These are phyloP conservation scores for Rhizopus stolonifer DNA, from an alignment of 371 early-diverging fungal genomes.

Conservation along the genomic window DNA sequence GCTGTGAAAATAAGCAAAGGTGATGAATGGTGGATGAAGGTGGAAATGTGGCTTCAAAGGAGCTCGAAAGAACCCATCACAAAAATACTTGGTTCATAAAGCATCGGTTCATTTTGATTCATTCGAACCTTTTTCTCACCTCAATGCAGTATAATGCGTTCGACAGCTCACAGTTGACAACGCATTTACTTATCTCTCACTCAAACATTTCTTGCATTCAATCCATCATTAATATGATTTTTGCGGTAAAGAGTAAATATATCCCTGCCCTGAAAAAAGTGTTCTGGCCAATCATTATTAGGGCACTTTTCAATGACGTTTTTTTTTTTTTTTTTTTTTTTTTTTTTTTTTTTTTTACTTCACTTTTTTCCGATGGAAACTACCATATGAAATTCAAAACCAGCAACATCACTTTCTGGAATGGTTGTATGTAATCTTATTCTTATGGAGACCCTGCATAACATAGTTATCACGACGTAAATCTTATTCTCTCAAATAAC, in stretches of 20 bases:
- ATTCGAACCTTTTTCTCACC: conserved; percentile 3
- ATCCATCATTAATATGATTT: conserved; percentile 1
- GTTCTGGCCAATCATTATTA: neutral
- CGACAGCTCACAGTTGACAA: conserved; percentile 3
- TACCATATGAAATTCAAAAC: too few relatives aligned
- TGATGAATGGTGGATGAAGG: too few relatives aligned
- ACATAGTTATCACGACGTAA: too few relatives aligned
- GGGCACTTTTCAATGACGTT: too few relatives aligned
- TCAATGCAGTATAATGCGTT: conserved; percentile 5
- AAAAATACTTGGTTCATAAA: conserved; percentile 2
- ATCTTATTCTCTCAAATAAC: too few relatives aligned
- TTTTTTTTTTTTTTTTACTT: too few relatives aligned
- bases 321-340: too few relatives aligned
- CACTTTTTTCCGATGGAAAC: too few relatives aligned
- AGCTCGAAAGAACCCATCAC: conserved; percentile 4
- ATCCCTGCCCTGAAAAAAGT: conserved; percentile 1
- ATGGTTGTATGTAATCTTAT: too few relatives aligned
- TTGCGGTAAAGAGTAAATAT: neutral
- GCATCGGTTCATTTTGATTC: conserved; percentile 2
- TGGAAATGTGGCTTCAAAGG: conserved; percentile 8
- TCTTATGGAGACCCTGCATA: too few relatives aligned
- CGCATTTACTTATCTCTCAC: conserved; percentile 2
- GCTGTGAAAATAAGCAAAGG: conserved; percentile 2
- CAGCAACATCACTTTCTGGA: too few relatives aligned
- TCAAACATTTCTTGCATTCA: neutral